These are phyloP conservation scores for Penicillium bialowiezense DNA, from an alignment of 495 filamentous ascomycete genomes.

Conservation along the genomic window DNA sequence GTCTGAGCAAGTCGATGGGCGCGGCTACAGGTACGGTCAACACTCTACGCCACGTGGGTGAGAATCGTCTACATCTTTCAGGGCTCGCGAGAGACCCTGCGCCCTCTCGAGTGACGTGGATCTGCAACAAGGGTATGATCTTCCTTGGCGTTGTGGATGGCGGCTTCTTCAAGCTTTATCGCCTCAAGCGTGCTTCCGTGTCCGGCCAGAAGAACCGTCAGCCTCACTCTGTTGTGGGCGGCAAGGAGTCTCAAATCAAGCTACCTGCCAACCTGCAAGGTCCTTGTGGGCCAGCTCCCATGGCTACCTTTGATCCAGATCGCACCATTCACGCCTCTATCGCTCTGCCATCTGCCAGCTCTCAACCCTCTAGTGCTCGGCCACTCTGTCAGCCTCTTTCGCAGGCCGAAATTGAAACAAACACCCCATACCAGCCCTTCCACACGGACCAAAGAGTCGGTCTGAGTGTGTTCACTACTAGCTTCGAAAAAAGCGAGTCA, in stretches of 20 bases:
- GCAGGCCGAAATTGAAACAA: slow-evolving; percentile 90
- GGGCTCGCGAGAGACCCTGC: slow-evolving; percentile 45
- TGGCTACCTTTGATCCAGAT: slow-evolving; percentile 29
- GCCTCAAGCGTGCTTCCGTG: slow-evolving; percentile 48
- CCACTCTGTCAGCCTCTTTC: slow-evolving; percentile 57
- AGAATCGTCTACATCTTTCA: slow-evolving; percentile 77
- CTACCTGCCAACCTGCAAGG: slow-evolving; percentile 46
- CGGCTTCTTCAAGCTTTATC: slow-evolving; percentile 61
- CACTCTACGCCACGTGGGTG: slow-evolving; percentile 76
- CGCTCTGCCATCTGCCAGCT: slow-evolving; percentile 32
- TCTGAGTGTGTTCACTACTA: slow-evolving; percentile 56
- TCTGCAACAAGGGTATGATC: slow-evolving; percentile 31
- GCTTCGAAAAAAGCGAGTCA: slow-evolving; percentile 17
- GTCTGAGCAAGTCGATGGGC: slow-evolving; percentile 79
- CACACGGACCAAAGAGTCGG: slow-evolving; percentile 80
- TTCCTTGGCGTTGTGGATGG: slow-evolving; percentile 39
- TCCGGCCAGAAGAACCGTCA: slow-evolving; percentile 43
- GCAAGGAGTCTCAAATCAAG: slow-evolving; percentile 62
- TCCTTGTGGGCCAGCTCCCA: slow-evolving; percentile 36
- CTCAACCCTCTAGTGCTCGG: slow-evolving; percentile 30
- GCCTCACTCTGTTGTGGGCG: slow-evolving; percentile 51
- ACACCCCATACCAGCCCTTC: slow-evolving; percentile 85
- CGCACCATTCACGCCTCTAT: slow-evolving; percentile 27
- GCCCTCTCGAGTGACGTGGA: slow-evolving; percentile 41
- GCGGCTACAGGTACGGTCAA: slow-evolving; percentile 75